phyloP scores from a whole-genome alignment of 139 green algal species.

The Asterochloris sp. region DNA sequence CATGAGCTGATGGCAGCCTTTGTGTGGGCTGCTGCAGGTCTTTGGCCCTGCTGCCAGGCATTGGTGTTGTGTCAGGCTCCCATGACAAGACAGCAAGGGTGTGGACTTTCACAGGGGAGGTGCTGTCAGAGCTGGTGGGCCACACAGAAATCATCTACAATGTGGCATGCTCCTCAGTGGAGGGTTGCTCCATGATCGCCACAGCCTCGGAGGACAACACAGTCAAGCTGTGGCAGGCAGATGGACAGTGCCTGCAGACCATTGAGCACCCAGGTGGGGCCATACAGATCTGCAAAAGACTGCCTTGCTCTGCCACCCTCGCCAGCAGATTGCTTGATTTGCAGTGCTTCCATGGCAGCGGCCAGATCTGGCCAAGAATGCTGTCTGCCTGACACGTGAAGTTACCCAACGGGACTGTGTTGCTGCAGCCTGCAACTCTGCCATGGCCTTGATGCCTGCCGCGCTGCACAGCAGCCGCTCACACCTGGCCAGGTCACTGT shows the following conservation, averaged over 20 bases:
- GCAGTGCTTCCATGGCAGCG: neutral
- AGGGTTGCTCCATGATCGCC: constrained; percentile 39
- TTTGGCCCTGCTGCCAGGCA: constrained; percentile 62
- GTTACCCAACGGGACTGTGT: no score
- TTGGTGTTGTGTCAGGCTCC: constrained; percentile 89
- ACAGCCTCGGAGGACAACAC: constrained; percentile 90
- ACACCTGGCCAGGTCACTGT: no score
- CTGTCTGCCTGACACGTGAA: no score
- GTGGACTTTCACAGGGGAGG: constrained; percentile 55
- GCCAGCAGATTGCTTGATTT: neutral
- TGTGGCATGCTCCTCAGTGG: constrained; percentile 4
- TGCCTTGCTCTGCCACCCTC: no score
- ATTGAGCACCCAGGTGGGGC: constrained; percentile 26
- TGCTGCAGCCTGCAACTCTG: no score
- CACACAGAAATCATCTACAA: constrained; percentile 89
- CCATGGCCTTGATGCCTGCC: no score
- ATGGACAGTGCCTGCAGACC: constrained; percentile 64
- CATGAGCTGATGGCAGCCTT: no score
- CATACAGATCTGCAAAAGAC: no score
- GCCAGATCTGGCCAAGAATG: no score
- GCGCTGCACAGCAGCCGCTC: no score
- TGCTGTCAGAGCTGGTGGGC: constrained; percentile 66
- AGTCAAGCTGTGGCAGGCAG: constrained; percentile 62
- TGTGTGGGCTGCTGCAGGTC: constrained; percentile 37
- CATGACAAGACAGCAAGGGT: constrained; percentile 73